These are phyloP conservation scores for Suillus tomentosus DNA, from an alignment of 768 basidiomycete genomes.

Conservation along the genomic window DNA sequence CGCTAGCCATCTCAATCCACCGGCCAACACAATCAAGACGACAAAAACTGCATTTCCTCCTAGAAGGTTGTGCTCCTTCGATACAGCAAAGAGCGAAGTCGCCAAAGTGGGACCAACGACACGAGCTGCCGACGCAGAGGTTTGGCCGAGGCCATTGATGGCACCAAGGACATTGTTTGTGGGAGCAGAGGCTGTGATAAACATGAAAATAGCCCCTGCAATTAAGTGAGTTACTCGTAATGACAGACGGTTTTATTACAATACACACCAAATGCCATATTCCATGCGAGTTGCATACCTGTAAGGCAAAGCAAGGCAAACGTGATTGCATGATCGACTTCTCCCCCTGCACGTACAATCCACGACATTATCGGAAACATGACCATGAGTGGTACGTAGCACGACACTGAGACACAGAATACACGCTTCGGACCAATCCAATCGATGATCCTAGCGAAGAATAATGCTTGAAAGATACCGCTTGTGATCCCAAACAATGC, in stretches of 20 bases:
- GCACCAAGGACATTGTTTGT: conserved; percentile 57
- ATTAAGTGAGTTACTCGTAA: not conserved
- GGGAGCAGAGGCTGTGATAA: conserved; percentile 53
- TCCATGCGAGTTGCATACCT: not conserved
- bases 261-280: not conserved
- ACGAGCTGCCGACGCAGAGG: conserved; percentile 44
- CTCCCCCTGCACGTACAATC: conserved; percentile 34
- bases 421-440: conserved; percentile 42
- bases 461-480: conserved; percentile 42
- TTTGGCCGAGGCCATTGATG: conserved; percentile 59
- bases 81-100: conserved; percentile 54
- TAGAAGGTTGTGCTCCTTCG: conserved; percentile 48
- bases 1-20: conserved; percentile 23
- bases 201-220: conserved; percentile 54
- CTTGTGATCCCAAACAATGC: conserved; percentile 38
- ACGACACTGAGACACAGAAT: conserved; percentile 40
- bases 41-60: conserved; percentile 54
- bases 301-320: not conserved
- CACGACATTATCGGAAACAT: conserved; percentile 49
- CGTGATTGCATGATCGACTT: conserved; percentile 6
- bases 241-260: not conserved
- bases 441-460: conserved; percentile 42
- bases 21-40: conserved; percentile 35
- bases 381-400: conserved; percentile 41
- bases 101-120: conserved; percentile 50